Evolutionary conservation across 2,329 filamentous ascomycete genomes (phyloP), one percentile per base, ranked within the genome.

Genomic region (Fusarium sp.): DNA sequence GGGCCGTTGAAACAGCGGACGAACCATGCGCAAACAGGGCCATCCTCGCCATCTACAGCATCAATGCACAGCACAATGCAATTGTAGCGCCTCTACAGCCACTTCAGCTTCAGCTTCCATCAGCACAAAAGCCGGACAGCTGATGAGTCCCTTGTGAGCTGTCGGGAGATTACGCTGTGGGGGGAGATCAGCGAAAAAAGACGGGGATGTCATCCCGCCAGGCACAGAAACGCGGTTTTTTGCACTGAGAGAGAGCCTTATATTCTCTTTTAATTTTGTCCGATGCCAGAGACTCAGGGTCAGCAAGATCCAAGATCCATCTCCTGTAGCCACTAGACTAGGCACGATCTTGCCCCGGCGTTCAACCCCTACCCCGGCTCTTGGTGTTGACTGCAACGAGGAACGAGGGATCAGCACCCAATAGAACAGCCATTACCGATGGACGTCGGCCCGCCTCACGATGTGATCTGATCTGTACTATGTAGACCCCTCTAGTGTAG

Each of bases 161-260:
- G 13, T 25, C 55, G 58, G 56, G 64, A 67, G 51, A 67, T 67
- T 67, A 11, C 60, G 7, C 13, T 61, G 64, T 64, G 64, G 46
- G 49, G 31, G 43, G 32, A 58, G 64, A 67, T 67, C 64, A 29
- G 39, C 49, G 31, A 38, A 35, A 38, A 42, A 26, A 38, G n/a
- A 13, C 25, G 15, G 59, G 36, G 15, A 22, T 13, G 26, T 24
- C 10, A 12, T 47, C 40, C 53, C 56, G 43, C 32, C 51, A 54
- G 44, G 43, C 44, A 54, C 57, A 44, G 22, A 38, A 12, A 15
- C n/a, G 32, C 32, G 15, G 19, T 10, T 7, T 28, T 19, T 19
- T 19, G 19, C 19, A 19, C 19, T 19, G 19, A 19, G 19, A 19
- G 19, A 19, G 19, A 19, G 19, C 19, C 19, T 19, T 19, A 3